Conservation (phyloP, 202 grass and related monocot genomes). For the Carex arenaria region DNA sequence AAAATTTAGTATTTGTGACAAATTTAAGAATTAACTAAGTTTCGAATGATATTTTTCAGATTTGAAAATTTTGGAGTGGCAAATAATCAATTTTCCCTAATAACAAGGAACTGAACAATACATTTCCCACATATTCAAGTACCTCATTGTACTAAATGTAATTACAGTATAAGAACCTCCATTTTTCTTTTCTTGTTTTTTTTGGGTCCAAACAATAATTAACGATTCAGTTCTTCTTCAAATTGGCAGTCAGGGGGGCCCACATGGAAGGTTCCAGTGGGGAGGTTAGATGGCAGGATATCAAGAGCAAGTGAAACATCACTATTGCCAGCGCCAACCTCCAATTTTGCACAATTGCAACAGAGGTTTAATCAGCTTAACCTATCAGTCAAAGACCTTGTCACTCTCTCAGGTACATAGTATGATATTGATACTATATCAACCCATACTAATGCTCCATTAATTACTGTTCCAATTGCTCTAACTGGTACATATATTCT, state of each 20-base stretch:
- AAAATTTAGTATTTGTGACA: no score
- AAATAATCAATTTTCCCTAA: no score
- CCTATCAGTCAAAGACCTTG: slow-evolving; percentile 66
- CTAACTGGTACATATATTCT: slow-evolving; percentile 4
- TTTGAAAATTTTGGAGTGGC: no score
- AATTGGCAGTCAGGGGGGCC: slow-evolving; percentile 59
- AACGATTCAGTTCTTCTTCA: not conserved
- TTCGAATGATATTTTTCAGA: no score
- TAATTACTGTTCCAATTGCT: not conserved
- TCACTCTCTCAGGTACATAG: slow-evolving; percentile 51
- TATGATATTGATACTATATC: not conserved
- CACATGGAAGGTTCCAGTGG: slow-evolving; percentile 59
- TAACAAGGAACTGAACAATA: not conserved
- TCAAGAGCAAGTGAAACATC: slow-evolving; percentile 59
- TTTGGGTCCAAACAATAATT: not conserved
- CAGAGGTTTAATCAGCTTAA: slow-evolving; percentile 69
- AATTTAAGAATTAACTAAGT: no score
- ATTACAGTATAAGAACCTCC: not conserved
- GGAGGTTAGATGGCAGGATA: slow-evolving; percentile 60
- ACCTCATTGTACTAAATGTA: not conserved
- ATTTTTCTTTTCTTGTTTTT: not conserved
- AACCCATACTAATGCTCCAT: not conserved
- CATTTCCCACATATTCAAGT: not conserved
- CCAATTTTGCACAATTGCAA: slow-evolving; percentile 72
- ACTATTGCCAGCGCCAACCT: slow-evolving; percentile 47